Conservation (phyloP, 1,284 basidiomycete genomes). For the Ceratobasidium sp. region DNA sequence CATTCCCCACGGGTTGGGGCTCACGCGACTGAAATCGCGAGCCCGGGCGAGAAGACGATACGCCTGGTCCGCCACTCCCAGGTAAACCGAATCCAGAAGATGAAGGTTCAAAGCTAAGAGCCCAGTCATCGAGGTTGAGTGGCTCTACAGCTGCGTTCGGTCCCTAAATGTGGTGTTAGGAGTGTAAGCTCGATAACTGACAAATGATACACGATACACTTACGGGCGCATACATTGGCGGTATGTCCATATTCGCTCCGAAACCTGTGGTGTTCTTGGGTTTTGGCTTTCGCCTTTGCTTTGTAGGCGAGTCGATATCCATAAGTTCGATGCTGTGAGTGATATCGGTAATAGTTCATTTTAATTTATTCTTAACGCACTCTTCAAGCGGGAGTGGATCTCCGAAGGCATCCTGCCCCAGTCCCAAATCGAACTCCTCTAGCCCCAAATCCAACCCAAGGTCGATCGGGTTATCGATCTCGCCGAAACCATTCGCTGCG, state of each 20-base stretch:
- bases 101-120: constrained; percentile 13
- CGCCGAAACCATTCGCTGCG: constrained; percentile 45
- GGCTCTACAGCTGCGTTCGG: constrained; percentile 22
- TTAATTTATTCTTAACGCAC: background rate
- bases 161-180: background rate
- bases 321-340: background rate
- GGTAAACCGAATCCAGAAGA: constrained; percentile 32
- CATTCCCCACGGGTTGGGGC: constrained; percentile 4
- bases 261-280: background rate
- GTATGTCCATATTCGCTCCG: background rate
- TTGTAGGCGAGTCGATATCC: constrained; percentile 11
- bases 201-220: background rate
- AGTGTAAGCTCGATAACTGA: background rate
- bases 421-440: constrained; percentile 56
- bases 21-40: constrained; percentile 35
- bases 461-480: constrained; percentile 57
- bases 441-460: constrained; percentile 64
- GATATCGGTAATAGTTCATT: background rate
- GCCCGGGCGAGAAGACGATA: constrained; percentile 24
- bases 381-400: constrained; percentile 29
- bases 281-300: constrained; percentile 22
- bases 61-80: constrained; percentile 12
- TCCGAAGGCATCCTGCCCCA: constrained; percentile 46
- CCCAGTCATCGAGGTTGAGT: constrained; percentile 35
- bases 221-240: constrained; percentile 39